Evolutionary conservation across 257 asterid genomes (phyloP).

Genomic region (Lithospermum erythrorhizon): DNA sequence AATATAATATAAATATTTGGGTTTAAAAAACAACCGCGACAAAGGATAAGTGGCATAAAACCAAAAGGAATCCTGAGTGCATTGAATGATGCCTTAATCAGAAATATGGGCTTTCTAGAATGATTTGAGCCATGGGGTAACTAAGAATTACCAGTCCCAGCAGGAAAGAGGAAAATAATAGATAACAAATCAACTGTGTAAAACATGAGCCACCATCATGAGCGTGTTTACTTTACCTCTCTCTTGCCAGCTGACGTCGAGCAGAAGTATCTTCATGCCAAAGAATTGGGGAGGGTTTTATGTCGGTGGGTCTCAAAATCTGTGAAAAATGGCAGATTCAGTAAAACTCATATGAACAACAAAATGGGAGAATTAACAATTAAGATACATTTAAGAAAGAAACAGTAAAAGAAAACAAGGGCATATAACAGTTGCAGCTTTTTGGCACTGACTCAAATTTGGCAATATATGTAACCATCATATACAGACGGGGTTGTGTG

Average conservation of each 20-base stretch:
- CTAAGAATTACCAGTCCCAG: too few species aligned
- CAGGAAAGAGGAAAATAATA: neutral
- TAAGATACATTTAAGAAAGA: constrained; percentile 10
- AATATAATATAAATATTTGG: too few species aligned
- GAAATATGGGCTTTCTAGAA: too few species aligned
- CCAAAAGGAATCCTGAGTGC: too few species aligned
- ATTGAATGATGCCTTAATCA: too few species aligned
- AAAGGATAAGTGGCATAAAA: too few species aligned
- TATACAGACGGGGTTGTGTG: neutral
- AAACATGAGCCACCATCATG: constrained; percentile 4
- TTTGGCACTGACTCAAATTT: neutral
- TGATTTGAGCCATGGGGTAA: too few species aligned
- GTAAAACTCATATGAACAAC: constrained; percentile 1
- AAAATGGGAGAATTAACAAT: neutral
- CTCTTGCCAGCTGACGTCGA: constrained; percentile 47
- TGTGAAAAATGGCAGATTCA: constrained; percentile 20
- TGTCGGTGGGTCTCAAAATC: constrained; percentile 53
- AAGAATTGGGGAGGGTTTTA: constrained; percentile 59
- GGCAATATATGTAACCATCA: too few species aligned
- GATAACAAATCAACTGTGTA: neutral
- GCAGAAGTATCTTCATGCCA: constrained; percentile 92
- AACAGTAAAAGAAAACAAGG: too few species aligned
- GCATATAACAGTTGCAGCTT: neutral
- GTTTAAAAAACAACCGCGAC: too few species aligned
- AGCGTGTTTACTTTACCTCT: constrained; percentile 38